phyloP scores from a whole-genome alignment of 768 basidiomycete genomes.

The Melanogaster broomeanus region DNA sequence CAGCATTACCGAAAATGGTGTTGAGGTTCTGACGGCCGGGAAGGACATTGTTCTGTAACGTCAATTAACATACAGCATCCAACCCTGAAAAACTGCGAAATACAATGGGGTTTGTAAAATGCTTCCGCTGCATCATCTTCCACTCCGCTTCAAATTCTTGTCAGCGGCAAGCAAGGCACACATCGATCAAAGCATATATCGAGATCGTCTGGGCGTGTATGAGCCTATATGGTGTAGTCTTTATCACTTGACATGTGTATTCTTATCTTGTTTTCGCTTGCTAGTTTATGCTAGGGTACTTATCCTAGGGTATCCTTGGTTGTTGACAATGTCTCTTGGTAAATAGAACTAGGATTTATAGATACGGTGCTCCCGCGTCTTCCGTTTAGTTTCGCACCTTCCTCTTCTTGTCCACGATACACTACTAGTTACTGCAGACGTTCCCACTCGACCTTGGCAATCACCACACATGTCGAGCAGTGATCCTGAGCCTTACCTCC shows the following conservation, averaged over 20 bases:
- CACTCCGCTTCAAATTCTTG: constrained; percentile 20
- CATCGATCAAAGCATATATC: constrained; percentile 24
- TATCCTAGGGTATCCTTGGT: constrained; percentile 26
- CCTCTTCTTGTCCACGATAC: constrained; percentile 12
- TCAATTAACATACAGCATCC: constrained; percentile 13
- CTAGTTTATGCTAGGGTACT: constrained; percentile 28
- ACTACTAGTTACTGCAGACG: constrained; percentile 3
- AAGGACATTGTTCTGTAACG: constrained; percentile 27
- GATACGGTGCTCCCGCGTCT: constrained; percentile 29
- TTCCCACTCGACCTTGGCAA: constrained; percentile 9
- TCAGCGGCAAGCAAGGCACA: constrained; percentile 24
- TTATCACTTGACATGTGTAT: constrained; percentile 30
- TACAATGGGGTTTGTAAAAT: constrained; percentile 19
- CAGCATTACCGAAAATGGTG: constrained; percentile 90
- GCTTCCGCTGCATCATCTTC: constrained; percentile 12
- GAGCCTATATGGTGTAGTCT: not conserved
- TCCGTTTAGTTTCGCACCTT: constrained; percentile 27
- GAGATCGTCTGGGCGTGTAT: constrained; percentile 13
- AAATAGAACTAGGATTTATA: constrained; percentile 27
- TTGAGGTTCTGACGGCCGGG: constrained; percentile 80
- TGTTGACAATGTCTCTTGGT: constrained; percentile 28
- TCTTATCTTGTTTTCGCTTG: constrained; percentile 30
- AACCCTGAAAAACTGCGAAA: constrained; percentile 25
- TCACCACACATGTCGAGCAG: constrained; percentile 21
- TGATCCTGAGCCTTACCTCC: constrained; percentile 35